A percentile compares a stretch with the other conserved stretches of the same genome.
Evolutionary conservation across 2,329 filamentous ascomycete species (phyloP).

Genomic region (Colletotrichum australisinense): DNA sequence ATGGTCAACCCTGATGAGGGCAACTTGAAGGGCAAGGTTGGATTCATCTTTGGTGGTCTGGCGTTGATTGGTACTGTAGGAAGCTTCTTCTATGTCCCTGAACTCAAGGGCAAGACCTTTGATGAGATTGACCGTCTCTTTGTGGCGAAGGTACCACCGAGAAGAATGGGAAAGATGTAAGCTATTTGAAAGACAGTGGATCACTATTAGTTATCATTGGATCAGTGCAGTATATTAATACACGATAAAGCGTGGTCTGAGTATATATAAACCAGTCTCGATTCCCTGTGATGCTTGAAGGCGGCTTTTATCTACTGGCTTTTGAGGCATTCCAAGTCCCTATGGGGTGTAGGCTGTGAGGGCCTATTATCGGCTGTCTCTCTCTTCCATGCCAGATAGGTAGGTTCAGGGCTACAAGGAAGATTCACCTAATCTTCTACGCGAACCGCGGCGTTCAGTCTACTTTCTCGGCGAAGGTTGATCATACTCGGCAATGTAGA

Average conservation of each 20-base stretch:
- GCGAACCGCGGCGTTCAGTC: neutral
- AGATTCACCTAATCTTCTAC: neutral
- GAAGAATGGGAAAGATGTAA: conserved; percentile 17
- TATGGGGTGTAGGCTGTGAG: neutral
- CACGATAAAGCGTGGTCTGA: too few species aligned
- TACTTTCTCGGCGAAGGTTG: neutral
- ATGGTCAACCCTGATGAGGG: conserved; percentile 42
- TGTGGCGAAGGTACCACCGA: conserved; percentile 26
- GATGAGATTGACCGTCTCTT: conserved; percentile 45
- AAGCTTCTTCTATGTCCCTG: conserved; percentile 38
- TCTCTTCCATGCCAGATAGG: neutral
- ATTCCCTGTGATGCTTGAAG: too few species aligned
- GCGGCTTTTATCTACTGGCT: neutral
- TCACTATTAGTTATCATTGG: too few species aligned
- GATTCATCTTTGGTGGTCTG: conserved; percentile 38
- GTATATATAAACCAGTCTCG: too few species aligned
- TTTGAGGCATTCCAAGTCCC: neutral
- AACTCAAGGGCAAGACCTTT: conserved; percentile 40
- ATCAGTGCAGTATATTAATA: too few species aligned
- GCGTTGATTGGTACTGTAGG: conserved; percentile 37
- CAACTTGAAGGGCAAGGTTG: conserved; percentile 46
- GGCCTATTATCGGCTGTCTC: neutral
- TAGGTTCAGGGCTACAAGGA: neutral
- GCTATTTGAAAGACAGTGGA: neutral
- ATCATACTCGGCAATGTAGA: neutral